These are phyloP conservation scores for Ogataea pini DNA, from an alignment of 805 yeast species.

Conservation along the genomic window DNA sequence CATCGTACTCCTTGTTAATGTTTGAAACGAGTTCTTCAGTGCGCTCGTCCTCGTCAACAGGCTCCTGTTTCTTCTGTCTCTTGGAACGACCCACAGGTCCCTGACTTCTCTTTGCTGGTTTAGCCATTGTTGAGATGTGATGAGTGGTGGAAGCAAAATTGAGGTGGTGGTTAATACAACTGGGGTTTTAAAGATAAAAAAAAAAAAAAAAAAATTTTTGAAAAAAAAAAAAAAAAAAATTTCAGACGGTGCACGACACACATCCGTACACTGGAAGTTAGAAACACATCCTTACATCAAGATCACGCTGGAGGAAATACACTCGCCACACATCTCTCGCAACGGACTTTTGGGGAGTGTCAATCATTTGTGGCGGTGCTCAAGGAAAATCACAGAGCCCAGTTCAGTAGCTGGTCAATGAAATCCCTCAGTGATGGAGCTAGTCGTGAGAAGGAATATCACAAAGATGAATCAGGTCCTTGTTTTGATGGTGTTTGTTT, in stretches of 20 bases:
- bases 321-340: too few relatives aligned
- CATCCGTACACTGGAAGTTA: neutral
- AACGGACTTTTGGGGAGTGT: too few relatives aligned
- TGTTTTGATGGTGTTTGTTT: too few relatives aligned
- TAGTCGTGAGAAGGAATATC: too few relatives aligned
- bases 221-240: conserved; percentile 1
- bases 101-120: conserved; percentile 3
- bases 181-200: neutral
- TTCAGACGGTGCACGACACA: conserved; percentile 1
- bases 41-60: conserved; percentile 23
- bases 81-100: conserved; percentile 11
- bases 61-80: conserved; percentile 16
- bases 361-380: too few relatives aligned
- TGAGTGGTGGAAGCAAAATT: neutral
- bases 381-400: too few relatives aligned
- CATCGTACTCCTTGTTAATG: conserved; percentile 57
- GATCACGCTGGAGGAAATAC: too few relatives aligned
- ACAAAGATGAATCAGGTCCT: too few relatives aligned
- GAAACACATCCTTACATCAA: too few relatives aligned
- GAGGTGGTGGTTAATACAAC: too few relatives aligned
- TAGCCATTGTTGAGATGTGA: conserved; percentile 3
- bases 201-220: neutral
- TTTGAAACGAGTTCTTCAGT: conserved; percentile 52
- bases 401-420: too few relatives aligned
- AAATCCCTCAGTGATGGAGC: too few relatives aligned